A percentile compares a stretch with the other conserved stretches of the same genome.
phyloP scores from a whole-genome alignment of 2,329 filamentous ascomycete genomes.

The Apiospora arundinis region DNA sequence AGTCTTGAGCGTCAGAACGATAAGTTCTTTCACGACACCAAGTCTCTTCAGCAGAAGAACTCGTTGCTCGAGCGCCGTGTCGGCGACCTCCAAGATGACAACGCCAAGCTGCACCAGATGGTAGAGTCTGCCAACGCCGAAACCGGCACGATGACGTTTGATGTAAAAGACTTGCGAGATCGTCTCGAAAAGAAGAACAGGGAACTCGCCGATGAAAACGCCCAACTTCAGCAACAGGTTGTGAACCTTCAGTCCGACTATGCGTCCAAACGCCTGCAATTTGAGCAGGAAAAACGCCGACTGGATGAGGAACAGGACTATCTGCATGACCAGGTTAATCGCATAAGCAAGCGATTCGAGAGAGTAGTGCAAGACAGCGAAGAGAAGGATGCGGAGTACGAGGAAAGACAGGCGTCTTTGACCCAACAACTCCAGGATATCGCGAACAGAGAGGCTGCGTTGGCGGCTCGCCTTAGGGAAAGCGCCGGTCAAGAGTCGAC shows the following conservation, averaged over 20 bases:
- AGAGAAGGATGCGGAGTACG: conserved; percentile 31
- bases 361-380: conserved; percentile 38
- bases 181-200: conserved; percentile 34
- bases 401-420: conserved; percentile 31
- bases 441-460: conserved; percentile 30
- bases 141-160: conserved; percentile 30
- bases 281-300: conserved; percentile 33
- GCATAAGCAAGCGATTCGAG: conserved; percentile 41
- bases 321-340: conserved; percentile 52
- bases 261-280: conserved; percentile 25
- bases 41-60: conserved; percentile 47
- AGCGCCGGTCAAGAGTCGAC: conserved; percentile 30
- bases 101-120: conserved; percentile 54
- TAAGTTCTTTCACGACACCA: conserved; percentile 59
- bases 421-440: conserved; percentile 33
- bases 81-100: conserved; percentile 53
- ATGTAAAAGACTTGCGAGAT: conserved; percentile 33
- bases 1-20: conserved; percentile 62
- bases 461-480: conserved; percentile 30
- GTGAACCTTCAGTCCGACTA: conserved; percentile 32
- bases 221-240: conserved; percentile 34
- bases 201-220: conserved; percentile 33
- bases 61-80: conserved; percentile 53
- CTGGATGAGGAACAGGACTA: conserved; percentile 30
- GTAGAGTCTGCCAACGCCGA: conserved; percentile 43